phyloP scores from a whole-genome alignment of 2,329 filamentous ascomycete species.

The Graphilbum sp. region DNA sequence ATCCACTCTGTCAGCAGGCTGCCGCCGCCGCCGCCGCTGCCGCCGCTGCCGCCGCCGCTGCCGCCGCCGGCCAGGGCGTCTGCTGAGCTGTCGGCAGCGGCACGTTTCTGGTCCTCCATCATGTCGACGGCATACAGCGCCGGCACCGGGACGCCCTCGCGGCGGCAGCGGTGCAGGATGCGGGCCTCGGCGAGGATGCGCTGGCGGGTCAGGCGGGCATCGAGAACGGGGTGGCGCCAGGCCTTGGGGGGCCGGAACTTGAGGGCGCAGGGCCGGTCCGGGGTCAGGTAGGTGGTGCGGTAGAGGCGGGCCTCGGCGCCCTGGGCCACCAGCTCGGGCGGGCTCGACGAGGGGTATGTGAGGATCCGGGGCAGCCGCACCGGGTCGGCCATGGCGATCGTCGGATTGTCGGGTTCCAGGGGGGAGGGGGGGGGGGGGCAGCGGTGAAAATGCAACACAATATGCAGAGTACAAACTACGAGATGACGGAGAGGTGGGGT shows the following conservation, averaged over 20 bases:
- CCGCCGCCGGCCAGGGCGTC: too few relatives aligned
- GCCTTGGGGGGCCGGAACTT: constrained; percentile 86
- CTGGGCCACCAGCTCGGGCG: constrained; percentile 62
- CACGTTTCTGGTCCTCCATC: too few relatives aligned
- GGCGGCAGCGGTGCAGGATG: constrained; percentile 61
- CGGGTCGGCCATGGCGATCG: constrained; percentile 1
- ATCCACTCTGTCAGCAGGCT: constrained; percentile 73
- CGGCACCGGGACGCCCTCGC: constrained; percentile 69
- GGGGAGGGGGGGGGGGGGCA: too few relatives aligned
- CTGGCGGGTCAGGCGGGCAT: constrained; percentile 71
- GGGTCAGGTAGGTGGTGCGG: constrained; percentile 62
- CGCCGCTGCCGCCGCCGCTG: background rate
- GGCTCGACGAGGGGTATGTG: constrained; percentile 37
- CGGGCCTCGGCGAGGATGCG: constrained; percentile 80
- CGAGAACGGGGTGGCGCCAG: constrained; percentile 81
- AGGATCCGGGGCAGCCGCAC: constrained; percentile 36
- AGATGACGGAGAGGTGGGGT: too few relatives aligned
- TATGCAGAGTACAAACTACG: too few relatives aligned
- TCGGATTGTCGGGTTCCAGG: too few relatives aligned
- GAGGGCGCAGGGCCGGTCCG: constrained; percentile 55
- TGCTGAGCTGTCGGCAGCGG: too few relatives aligned
- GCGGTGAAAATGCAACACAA: too few relatives aligned
- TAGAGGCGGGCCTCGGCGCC: constrained; percentile 94
- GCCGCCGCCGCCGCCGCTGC: constrained; percentile 2
- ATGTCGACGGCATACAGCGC: constrained; percentile 53